phyloP scores from a whole-genome alignment of 2,329 filamentous ascomycete genomes.

The Botryotinia globosa region DNA sequence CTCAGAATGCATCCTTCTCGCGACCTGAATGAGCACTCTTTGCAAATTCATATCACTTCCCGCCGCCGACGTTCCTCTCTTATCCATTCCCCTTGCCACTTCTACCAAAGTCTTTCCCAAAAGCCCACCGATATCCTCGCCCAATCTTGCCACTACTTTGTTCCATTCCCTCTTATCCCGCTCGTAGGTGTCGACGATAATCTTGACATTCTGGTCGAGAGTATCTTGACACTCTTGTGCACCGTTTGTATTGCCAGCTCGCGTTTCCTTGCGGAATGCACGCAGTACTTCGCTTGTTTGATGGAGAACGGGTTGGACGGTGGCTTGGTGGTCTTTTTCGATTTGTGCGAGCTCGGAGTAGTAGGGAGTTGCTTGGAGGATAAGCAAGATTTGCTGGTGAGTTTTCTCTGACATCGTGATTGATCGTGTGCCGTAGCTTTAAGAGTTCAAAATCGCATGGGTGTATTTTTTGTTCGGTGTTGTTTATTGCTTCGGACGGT shows the following conservation, averaged over 20 bases:
- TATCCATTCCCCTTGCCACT: neutral
- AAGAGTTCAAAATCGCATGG: neutral
- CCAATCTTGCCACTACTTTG: neutral
- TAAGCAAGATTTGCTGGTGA: neutral
- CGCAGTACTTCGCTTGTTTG: neutral
- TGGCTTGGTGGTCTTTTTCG: neutral
- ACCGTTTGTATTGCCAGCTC: neutral
- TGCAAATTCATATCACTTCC: neutral
- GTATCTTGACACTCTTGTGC: neutral
- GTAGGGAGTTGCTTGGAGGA: neutral
- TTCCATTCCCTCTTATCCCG: neutral
- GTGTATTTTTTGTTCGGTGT: too few species aligned
- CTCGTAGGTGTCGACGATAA: neutral
- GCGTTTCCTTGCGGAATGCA: neutral
- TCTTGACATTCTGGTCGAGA: neutral
- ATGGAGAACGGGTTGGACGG: neutral
- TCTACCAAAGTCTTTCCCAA: neutral
- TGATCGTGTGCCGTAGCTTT: neutral
- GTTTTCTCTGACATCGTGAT: neutral
- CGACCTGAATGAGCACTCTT: neutral
- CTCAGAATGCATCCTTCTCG: neutral
- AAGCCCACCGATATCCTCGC: neutral
- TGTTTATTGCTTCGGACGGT: neutral
- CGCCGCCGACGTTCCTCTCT: neutral
- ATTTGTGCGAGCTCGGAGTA: neutral